These are phyloP conservation scores for Punica granatum DNA, from an alignment of 345 rosid species.

Conservation along the genomic window DNA sequence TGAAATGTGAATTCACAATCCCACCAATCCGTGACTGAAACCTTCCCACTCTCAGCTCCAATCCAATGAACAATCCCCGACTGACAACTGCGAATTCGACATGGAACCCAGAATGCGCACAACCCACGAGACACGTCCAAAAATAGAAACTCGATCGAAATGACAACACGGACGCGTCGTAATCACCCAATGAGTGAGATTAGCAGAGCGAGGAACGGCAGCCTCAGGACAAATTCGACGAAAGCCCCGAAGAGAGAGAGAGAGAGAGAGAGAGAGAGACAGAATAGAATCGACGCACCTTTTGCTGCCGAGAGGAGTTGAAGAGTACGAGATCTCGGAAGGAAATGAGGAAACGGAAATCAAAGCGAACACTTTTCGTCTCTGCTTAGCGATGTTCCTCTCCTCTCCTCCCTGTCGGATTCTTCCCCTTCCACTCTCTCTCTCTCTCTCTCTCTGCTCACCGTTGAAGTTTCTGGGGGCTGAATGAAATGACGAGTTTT, in stretches of 20 bases:
- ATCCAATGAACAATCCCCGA: background rate
- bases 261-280: background rate
- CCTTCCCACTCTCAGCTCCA: background rate
- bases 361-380: background rate
- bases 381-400: constrained; percentile 1
- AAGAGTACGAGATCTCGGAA: constrained; percentile 7
- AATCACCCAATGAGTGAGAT: background rate
- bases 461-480: background rate
- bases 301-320: background rate
- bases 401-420: background rate
- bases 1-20: background rate
- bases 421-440: background rate
- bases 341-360: background rate
- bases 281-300: background rate
- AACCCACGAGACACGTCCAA: background rate
- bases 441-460: background rate
- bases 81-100: background rate
- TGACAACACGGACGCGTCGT: background rate
- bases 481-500: background rate
- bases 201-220: background rate
- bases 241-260: background rate
- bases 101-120: background rate
- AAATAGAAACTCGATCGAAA: background rate
- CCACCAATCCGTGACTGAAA: background rate
- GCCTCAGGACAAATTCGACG: background rate